Conservation (phyloP, 2,329 filamentous ascomycete genomes). For the Trichophyton simii region DNA sequence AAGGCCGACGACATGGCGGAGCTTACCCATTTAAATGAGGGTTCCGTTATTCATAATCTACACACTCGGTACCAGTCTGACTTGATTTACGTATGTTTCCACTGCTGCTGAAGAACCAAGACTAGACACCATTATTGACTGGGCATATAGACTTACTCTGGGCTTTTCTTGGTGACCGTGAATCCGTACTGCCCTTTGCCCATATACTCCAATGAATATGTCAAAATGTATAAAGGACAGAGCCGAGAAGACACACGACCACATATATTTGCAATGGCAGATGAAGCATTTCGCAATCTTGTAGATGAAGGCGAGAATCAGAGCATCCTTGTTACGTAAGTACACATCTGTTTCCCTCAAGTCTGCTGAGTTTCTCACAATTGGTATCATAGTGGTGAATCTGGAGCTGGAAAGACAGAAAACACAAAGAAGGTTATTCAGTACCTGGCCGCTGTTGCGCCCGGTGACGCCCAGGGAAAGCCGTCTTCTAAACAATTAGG, state of each 20-base stretch:
- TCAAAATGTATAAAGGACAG: slow-evolving; percentile 94
- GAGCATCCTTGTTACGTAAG: slow-evolving; percentile 82
- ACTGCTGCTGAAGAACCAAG: too few species aligned
- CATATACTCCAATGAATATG: slow-evolving; percentile 92
- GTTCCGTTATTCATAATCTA: slow-evolving; percentile 93
- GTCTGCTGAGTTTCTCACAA: slow-evolving; percentile 8
- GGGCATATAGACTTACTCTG: slow-evolving; percentile 67
- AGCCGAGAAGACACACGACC: slow-evolving; percentile 88
- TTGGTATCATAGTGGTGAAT: slow-evolving; percentile 54
- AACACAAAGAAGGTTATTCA: slow-evolving; percentile 99
- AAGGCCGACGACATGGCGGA: slow-evolving; percentile 99
- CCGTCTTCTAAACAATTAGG: slow-evolving; percentile 56
- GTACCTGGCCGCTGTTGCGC: slow-evolving; percentile 88
- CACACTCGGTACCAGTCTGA: slow-evolving; percentile 91
- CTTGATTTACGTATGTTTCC: slow-evolving; percentile 60
- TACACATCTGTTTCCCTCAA: slow-evolving; percentile 10
- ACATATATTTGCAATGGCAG: slow-evolving; percentile 95
- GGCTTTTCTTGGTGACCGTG: slow-evolving; percentile 88
- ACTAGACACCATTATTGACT: neutral
- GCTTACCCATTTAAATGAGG: slow-evolving; percentile 92
- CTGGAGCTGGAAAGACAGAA: slow-evolving; percentile 94
- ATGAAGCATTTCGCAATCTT: slow-evolving; percentile 88
- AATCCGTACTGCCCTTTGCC: slow-evolving; percentile 92
- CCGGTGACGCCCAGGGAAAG: slow-evolving; percentile 55
- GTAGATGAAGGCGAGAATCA: slow-evolving; percentile 94